Evolutionary conservation across 1,139 yeast genomes (phyloP), one percentile per base, ranked within the genome.

Genomic region (Blastobotrys buckinghamii): DNA sequence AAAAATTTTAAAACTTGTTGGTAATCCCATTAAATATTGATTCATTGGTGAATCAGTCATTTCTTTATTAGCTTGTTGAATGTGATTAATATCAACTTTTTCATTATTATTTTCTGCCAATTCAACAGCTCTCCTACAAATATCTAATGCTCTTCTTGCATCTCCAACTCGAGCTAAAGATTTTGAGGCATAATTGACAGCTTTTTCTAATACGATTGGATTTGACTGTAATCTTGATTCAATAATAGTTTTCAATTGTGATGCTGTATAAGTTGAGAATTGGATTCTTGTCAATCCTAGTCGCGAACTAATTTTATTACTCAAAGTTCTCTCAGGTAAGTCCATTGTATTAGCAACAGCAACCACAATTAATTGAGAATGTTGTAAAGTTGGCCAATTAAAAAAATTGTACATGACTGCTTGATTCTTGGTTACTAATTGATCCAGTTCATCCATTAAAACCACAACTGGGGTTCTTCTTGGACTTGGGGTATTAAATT

Each of bases 271-370:
- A 2, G 97, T 97, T 1, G 87, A 79, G 62, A 92, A 94, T 66
- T 85, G 88, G 43, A 92, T 77, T 66, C 97, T 78, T 15, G 88
- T 81, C 44, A 90, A 73, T 2, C 99, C 98, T 52, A 94, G 73
- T 57, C 99, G 79, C 0, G 97, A 88, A 1, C 96, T 83, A 7
- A 89, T 85, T 65, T 92, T 92, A 67, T 89, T 90, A 20, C 95
- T 82, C 41, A 92, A 71, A 45, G 84, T 76, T 53, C 97, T 74
- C 63, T 92, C 98, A 0, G 98, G 98, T 45, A 92, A 71, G 68
- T 92, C 97, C 97, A 94, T 89, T 0, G 97, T 90, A 62, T 94
- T 94, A 7, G 97, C 97, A 30, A 92, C 90, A 0, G 97, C 97
- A 44, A 92, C 75, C 1, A 94, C 95, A 50, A 92, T 79, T 45